Conservation (phyloP, 2,329 filamentous ascomycete genomes). For the Arthrobotrys pseudoclavata region DNA sequence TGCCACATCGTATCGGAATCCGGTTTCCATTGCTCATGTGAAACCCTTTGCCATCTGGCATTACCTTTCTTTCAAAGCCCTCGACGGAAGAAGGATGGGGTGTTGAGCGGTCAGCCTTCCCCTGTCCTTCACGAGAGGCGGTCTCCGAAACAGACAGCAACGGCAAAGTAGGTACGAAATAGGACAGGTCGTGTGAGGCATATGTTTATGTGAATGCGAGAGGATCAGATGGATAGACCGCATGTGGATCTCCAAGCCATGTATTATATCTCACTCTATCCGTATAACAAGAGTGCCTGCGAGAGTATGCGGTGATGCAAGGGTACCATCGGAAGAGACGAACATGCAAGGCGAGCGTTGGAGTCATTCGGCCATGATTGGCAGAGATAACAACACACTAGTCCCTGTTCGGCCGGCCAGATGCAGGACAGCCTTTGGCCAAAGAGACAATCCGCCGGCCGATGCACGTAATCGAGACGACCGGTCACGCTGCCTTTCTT, state of each 20-base stretch:
- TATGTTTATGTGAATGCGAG: neutral
- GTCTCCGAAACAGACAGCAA: neutral
- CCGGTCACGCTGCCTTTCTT: neutral
- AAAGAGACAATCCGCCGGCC: no score
- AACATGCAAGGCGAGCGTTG: conserved; percentile 7
- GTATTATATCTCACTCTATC: neutral
- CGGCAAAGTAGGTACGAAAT: neutral
- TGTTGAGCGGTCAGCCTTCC: neutral
- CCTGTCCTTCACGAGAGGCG: neutral
- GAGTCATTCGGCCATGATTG: neutral
- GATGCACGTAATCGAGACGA: conserved; percentile 29
- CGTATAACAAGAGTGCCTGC: no score
- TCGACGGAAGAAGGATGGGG: neutral
- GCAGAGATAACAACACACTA: neutral
- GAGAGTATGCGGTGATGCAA: neutral
- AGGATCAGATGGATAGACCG: neutral
- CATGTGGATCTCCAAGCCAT: neutral
- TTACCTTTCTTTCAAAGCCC: no score
- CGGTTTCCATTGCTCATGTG: conserved; percentile 21
- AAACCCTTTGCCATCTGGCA: conserved; percentile 7
- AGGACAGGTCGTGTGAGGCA: neutral
- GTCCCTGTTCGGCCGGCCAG: neutral
- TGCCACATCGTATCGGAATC: neutral
- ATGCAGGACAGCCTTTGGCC: neutral
- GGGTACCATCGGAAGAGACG: neutral